These are phyloP conservation scores for Acanthamoeba lenticulata DNA, from an alignment of 208 protist genomes.

Conservation along the genomic window DNA sequence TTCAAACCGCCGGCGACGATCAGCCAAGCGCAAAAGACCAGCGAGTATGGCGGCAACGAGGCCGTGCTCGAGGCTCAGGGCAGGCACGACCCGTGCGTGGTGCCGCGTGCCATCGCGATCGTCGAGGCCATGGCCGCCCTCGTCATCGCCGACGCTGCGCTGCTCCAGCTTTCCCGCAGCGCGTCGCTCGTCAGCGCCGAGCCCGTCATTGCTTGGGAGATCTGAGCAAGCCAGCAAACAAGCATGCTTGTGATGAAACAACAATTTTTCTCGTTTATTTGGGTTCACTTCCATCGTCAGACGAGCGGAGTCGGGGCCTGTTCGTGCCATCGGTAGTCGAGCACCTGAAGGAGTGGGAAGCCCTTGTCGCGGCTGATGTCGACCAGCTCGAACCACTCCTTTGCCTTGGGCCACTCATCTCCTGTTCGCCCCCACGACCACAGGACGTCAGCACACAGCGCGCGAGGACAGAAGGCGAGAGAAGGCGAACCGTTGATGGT, in stretches of 20 bases:
- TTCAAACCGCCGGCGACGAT: slow-evolving; percentile 92
- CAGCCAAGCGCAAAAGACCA: slow-evolving; percentile 81
- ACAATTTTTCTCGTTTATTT: no score
- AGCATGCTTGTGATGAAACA: no score
- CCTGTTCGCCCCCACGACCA: background rate
- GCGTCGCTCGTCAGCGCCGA: background rate
- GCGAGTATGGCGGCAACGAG: slow-evolving; percentile 77
- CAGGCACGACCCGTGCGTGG: slow-evolving; percentile 82
- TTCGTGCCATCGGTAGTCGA: slow-evolving; percentile 24
- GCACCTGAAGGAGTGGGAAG: background rate
- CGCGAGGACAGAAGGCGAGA: background rate
- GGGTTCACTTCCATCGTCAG: background rate
- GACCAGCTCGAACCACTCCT: slow-evolving; percentile 37
- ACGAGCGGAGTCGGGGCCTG: background rate
- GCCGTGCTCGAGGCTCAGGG: slow-evolving; percentile 85
- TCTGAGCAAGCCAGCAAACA: background rate
- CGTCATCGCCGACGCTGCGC: slow-evolving; percentile 82
- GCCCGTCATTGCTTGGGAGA: background rate
- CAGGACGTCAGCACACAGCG: background rate
- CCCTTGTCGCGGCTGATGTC: slow-evolving; percentile 12
- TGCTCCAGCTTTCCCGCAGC: slow-evolving; percentile 74
- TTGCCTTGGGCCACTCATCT: slow-evolving; percentile 5
- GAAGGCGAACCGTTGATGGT: background rate
- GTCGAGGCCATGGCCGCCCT: slow-evolving; percentile 89
- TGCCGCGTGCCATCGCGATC: slow-evolving; percentile 88